Base-by-base conservation (phyloP, 2,329 filamentous ascomycete genomes). In the Myriosclerotinia duriaeana region DNA sequence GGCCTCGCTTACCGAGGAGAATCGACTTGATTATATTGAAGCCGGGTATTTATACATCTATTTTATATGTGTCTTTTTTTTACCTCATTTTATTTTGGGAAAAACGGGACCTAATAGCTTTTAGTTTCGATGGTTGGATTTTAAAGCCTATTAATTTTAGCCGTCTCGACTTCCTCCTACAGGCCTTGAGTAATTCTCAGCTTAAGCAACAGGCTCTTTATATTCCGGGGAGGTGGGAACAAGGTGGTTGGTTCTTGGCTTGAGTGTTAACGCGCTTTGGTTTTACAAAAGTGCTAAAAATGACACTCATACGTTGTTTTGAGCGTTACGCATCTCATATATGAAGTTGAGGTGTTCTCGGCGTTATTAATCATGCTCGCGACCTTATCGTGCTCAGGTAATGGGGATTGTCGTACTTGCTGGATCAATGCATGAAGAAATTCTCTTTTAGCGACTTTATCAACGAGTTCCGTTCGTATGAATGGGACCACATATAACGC, bases 51-150 rank as follows among this genome's bases (percentile, higher is more conserved):
- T 66, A 15, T 15, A 54, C 11, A 14, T 14, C 20, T 12, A 54
- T 9, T 50, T 11, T 22, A 1, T 11, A 12, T 40, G 26, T 26
- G 26, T 38, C 5, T 14, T 20, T 26, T 26, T 36, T 11, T 20
- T 12, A 17, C 20, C 30, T 11, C 12, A 22, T 26, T 54, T 12
- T 3, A 26, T 4, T n/a, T 34, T 17, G 5, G n/a, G 0, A 58
- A 15, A 15, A 30, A 9, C 4, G 38, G 7, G 56, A 22, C 40
- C 42, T 64, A 64, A 65, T 1, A n/a, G 17, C 12, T 17, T 26
- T 87, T 8, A 93, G 93, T 0, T 96, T 97, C 72, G 92, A 96
- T 71, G 93, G 90, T 30, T 96, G 92, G 92, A 93, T 97, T 38
- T 79, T 96, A 66, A 96, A 96, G 74, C 92, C 92, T 0, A 90